Evolutionary conservation across 2,329 filamentous ascomycete genomes (phyloP).

Genomic region (Penicillium sp.): DNA sequence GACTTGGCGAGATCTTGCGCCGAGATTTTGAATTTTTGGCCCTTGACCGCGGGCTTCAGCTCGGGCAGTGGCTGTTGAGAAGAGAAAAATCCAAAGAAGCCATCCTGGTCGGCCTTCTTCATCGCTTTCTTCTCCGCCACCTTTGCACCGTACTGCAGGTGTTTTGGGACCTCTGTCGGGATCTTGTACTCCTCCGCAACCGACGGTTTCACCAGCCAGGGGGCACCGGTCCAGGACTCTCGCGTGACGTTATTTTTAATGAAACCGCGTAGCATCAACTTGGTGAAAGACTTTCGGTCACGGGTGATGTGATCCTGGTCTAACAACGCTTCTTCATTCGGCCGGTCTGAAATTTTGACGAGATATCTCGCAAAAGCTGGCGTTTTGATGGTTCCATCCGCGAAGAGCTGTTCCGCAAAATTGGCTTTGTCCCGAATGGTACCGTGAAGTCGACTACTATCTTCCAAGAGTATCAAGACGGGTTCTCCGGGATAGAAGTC

Average conservation of each 20-base stretch:
- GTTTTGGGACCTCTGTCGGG: conserved; percentile 74
- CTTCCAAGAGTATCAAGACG: conserved; percentile 65
- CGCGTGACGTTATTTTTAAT: conserved; percentile 90
- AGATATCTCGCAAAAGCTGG: conserved; percentile 71
- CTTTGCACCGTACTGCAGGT: conserved; percentile 75
- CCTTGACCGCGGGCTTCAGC: conserved; percentile 67
- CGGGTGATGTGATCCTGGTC: conserved; percentile 77
- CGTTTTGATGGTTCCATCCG: conserved; percentile 64
- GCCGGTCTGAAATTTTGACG: conserved; percentile 64
- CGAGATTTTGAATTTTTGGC: conserved; percentile 55
- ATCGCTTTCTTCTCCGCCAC: conserved; percentile 69
- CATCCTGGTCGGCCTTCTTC: conserved; percentile 50
- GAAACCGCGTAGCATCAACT: conserved; percentile 86
- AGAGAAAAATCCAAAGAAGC: conserved; percentile 48
- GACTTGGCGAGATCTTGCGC: conserved; percentile 44
- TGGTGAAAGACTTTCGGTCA: conserved; percentile 88
- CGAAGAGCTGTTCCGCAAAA: conserved; percentile 54
- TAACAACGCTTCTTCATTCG: conserved; percentile 67
- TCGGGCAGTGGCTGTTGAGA: conserved; percentile 57
- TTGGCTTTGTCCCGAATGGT: conserved; percentile 79
- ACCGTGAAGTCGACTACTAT: conserved; percentile 65
- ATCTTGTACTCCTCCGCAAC: conserved; percentile 81
- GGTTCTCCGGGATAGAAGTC: conserved; percentile 88
- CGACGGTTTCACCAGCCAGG: conserved; percentile 87
- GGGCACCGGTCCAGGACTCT: conserved; percentile 91